Evolutionary conservation across 805 yeast genomes (phyloP).

Genomic region (Ogataea glucozyma): DNA sequence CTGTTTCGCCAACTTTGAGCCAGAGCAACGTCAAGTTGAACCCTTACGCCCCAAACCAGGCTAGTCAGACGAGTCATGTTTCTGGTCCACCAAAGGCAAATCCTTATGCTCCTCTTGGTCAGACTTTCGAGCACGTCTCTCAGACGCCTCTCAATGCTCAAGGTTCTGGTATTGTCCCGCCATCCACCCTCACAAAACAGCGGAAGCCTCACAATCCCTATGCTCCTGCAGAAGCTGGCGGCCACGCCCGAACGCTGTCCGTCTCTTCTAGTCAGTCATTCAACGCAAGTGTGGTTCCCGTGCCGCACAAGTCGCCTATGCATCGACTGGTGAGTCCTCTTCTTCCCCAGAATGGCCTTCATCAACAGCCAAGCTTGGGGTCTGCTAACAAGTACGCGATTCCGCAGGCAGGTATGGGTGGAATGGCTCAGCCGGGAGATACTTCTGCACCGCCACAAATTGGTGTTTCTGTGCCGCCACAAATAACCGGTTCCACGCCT

Average conservation of each 20-base stretch:
- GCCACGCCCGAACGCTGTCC: slow-evolving; percentile 32
- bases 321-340: slow-evolving; percentile 19
- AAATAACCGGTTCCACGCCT: slow-evolving; percentile 2
- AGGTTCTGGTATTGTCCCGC: too few relatives aligned
- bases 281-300: slow-evolving; percentile 33
- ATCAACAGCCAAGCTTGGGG: neutral
- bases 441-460: too few relatives aligned
- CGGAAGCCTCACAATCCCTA: slow-evolving; percentile 31
- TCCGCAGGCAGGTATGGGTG: neutral
- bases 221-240: slow-evolving; percentile 35
- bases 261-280: slow-evolving; percentile 24
- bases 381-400: slow-evolving; percentile 6
- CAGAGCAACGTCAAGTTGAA: slow-evolving; percentile 9
- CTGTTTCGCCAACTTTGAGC: slow-evolving; percentile 8
- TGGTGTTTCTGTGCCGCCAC: neutral
- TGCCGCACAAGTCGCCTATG: slow-evolving; percentile 28
- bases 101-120: slow-evolving; percentile 31
- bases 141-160: too few relatives aligned
- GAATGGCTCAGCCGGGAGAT: too few relatives aligned
- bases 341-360: neutral
- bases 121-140: too few relatives aligned
- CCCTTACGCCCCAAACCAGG: slow-evolving; percentile 23
- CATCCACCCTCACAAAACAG: neutral
- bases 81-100: slow-evolving; percentile 25
- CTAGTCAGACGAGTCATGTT: too few relatives aligned